These are phyloP conservation scores for Calendula officinalis DNA, from an alignment of 129 eudicot species.

Conservation along the genomic window DNA sequence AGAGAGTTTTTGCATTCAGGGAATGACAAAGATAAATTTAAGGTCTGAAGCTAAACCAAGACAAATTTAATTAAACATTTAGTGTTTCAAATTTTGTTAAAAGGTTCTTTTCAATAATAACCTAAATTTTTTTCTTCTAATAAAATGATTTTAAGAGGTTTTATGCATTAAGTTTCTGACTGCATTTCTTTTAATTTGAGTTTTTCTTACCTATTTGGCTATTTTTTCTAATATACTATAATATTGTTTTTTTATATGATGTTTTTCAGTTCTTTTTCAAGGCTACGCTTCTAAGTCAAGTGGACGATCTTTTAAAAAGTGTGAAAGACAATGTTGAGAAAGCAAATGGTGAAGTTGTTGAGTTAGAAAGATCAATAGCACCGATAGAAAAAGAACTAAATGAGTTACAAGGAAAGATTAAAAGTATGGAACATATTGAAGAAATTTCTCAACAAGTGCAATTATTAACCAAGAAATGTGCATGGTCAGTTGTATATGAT, in stretches of 20 bases:
- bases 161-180: not conserved
- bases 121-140: too few species aligned
- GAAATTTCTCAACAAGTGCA: conserved; percentile 70
- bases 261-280: conserved; percentile 75
- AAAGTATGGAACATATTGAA: conserved; percentile 77
- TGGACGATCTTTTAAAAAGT: conserved; percentile 69
- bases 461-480: conserved; percentile 63
- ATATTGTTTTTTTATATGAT: conserved; percentile 2
- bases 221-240: not conserved
- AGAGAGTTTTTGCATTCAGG: conserved; percentile 98
- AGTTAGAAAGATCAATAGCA: conserved; percentile 62
- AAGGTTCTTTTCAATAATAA: too few species aligned
- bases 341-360: conserved; percentile 59
- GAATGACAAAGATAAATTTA: conserved; percentile 86
- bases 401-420: conserved; percentile 83
- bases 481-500: conserved; percentile 89
- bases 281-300: conserved; percentile 94
- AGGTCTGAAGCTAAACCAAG: conserved; percentile 47
- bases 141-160: too few species aligned
- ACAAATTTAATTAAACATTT: not conserved
- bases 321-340: conserved; percentile 51
- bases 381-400: conserved; percentile 70
- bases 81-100: not conserved
- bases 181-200: too few species aligned
- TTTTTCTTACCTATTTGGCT: not conserved